phyloP scores from a whole-genome alignment of 225 moss, liverwort and hornwort genomes.

The Thuidium tamariscinum region DNA sequence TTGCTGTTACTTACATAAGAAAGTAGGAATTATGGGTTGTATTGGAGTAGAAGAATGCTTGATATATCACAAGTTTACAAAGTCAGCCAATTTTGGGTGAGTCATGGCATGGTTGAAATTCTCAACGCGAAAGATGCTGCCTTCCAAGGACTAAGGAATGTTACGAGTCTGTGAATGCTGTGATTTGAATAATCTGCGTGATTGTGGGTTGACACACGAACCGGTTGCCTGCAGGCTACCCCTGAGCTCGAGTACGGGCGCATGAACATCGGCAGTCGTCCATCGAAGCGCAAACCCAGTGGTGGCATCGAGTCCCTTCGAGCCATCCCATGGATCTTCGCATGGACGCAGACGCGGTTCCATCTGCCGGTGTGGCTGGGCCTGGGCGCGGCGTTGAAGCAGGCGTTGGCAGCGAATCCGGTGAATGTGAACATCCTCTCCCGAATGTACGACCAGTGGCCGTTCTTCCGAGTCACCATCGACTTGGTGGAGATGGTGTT shows the following conservation, averaged over 20 bases:
- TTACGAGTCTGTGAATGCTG: background rate
- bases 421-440: slow-evolving; percentile 22
- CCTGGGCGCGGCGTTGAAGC: slow-evolving; percentile 35
- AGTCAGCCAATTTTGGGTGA: background rate
- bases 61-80: background rate
- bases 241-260: slow-evolving; percentile 56
- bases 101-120: background rate
- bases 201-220: background rate
- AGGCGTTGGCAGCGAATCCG: slow-evolving; percentile 15
- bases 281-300: slow-evolving; percentile 48
- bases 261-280: slow-evolving; percentile 55
- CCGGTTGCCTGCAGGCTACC: slow-evolving; percentile 20
- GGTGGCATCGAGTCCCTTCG: slow-evolving; percentile 52
- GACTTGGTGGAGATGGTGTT: slow-evolving; percentile 65
- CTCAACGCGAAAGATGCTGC: background rate
- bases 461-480: slow-evolving; percentile 56
- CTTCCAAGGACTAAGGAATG: background rate
- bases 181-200: background rate
- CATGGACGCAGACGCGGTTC: slow-evolving; percentile 56
- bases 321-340: slow-evolving; percentile 56
- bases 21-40: background rate
- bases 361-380: slow-evolving; percentile 58
- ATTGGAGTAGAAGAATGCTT: background rate
- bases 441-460: slow-evolving; percentile 60
- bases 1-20: background rate